Conservation (phyloP, 345 rosid species). For the Camelina sativa region DNA sequence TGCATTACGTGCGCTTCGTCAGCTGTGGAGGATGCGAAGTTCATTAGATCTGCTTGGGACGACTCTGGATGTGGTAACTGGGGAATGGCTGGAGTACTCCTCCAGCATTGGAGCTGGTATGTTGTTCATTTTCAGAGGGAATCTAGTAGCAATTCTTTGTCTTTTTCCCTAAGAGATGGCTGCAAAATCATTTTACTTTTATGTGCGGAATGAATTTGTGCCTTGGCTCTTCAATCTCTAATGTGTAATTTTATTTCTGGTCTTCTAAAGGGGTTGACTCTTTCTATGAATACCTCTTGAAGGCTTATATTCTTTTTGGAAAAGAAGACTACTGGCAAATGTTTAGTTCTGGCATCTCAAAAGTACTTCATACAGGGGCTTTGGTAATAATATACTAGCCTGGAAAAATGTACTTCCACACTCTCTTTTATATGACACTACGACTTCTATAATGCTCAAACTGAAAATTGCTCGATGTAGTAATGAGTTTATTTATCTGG, state of each 20-base stretch:
- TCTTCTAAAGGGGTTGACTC: slow-evolving; percentile 88
- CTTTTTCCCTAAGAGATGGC: background rate
- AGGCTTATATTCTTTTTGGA: slow-evolving; percentile 93
- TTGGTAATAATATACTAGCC: slow-evolving; percentile 67
- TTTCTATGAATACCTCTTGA: slow-evolving; percentile 89
- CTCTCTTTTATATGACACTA: slow-evolving; percentile 15
- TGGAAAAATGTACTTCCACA: slow-evolving; percentile 23
- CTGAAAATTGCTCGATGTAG: slow-evolving; percentile 15
- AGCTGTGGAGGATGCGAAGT: slow-evolving; percentile 97
- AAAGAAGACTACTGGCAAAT: slow-evolving; percentile 97
- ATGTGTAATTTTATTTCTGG: slow-evolving; percentile 39
- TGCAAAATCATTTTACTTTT: slow-evolving; percentile 11
- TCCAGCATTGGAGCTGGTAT: slow-evolving; percentile 98
- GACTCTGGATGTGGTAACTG: slow-evolving; percentile 76
- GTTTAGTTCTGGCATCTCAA: slow-evolving; percentile 92
- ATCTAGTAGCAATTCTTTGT: background rate
- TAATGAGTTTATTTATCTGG: slow-evolving; percentile 28
- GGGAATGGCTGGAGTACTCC: slow-evolving; percentile 91
- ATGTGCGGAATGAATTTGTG: slow-evolving; percentile 13
- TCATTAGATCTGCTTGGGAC: slow-evolving; percentile 87
- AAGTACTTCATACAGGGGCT: slow-evolving; percentile 93
- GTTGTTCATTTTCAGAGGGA: slow-evolving; percentile 22
- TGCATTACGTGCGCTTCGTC: slow-evolving; percentile 86
- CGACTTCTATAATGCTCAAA: background rate
- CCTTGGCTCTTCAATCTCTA: background rate